Evolutionary conservation across 768 basidiomycete genomes (phyloP), one percentile per base, ranked within the genome.

Genomic region (Chalciporus chontae): DNA sequence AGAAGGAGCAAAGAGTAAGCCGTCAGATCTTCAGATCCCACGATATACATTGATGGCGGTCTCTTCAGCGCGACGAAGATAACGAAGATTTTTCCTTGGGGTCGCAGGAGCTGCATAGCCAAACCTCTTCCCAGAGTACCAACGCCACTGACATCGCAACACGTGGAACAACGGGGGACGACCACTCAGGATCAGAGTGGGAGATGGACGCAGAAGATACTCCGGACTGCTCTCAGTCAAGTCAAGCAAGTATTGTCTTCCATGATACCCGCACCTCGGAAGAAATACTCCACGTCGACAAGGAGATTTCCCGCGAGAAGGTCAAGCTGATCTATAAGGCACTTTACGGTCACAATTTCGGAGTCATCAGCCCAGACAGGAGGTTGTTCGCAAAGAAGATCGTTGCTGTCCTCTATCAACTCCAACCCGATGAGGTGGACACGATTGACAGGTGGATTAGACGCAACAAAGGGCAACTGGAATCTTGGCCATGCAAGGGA

Each of bases 21-120:
- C 26, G 19, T 23, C 11, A 2, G n/a, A 29, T 15, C 17, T 5
- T 23, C 11, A 2, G n/a, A 29, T 15, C 17, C 8, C 4, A 36
- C 21, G 11, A 11, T 19, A 15, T 17, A 6, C 9, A 37, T 21
- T 11, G 31, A 9, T 39, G 3, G 47, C 39, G 18, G 27, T 14
- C 23, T 38, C 10, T n/a, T 23, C 32, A 56, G 55, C 45, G 38
- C 9, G 52, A 53, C 29, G 38, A 54, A 19, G 45, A 50, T 40
- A 32, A 56, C 39, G 55, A 47, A 7, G 52, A 53, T 24, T 50
- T 17, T 34, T 31, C 13, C 18, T 37, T 50, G 37, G 51, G 45
- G 15, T 40, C 51, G 15, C 51, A 44, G 15, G 45, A 52, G 40
- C 32, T 52, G 14, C 47, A 52, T 36, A 38, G 34, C 24, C 51